These are phyloP conservation scores for Chlorella vulgaris DNA, from an alignment of 139 green algal species.

Conservation along the genomic window DNA sequence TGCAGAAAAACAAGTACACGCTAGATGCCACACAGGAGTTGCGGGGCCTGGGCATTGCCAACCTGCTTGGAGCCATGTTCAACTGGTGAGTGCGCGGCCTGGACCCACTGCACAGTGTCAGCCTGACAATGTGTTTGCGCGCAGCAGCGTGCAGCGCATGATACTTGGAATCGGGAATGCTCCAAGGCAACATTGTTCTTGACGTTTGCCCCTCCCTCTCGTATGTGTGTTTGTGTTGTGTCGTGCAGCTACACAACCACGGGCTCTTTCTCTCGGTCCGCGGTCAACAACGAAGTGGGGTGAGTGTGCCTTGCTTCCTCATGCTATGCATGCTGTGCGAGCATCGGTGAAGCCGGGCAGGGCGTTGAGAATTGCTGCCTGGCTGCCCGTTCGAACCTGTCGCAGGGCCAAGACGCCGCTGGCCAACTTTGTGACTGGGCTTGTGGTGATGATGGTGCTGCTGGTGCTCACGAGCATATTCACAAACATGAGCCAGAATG, in stretches of 20 bases:
- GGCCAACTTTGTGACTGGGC: slow-evolving; percentile 48
- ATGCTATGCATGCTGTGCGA: neutral
- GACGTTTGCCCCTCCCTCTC: neutral
- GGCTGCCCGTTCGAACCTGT: neutral
- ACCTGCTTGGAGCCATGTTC: slow-evolving; percentile 83
- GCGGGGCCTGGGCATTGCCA: slow-evolving; percentile 82
- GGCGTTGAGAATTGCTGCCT: neutral
- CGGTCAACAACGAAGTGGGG: slow-evolving; percentile 71
- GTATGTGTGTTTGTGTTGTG: no score
- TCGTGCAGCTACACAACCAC: slow-evolving; percentile 87
- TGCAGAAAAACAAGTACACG: slow-evolving; percentile 72
- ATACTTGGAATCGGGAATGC: no score
- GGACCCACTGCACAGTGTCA: neutral
- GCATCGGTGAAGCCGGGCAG: no score
- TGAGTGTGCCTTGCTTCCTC: neutral
- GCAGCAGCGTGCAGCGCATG: no score
- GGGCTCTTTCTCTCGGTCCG: slow-evolving; percentile 86
- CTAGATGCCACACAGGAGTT: slow-evolving; percentile 88
- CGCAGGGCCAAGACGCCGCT: slow-evolving; percentile 62
- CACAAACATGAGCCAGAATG: slow-evolving; percentile 72
- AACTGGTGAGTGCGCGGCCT: slow-evolving; percentile 6
- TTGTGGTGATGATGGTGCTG: slow-evolving; percentile 77
- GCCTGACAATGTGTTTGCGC: no score
- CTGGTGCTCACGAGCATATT: slow-evolving; percentile 81
- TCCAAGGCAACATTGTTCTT: no score